Conservation (phyloP, 1,284 basidiomycete genomes). For the Cutaneotrichosporon arboriforme region DNA sequence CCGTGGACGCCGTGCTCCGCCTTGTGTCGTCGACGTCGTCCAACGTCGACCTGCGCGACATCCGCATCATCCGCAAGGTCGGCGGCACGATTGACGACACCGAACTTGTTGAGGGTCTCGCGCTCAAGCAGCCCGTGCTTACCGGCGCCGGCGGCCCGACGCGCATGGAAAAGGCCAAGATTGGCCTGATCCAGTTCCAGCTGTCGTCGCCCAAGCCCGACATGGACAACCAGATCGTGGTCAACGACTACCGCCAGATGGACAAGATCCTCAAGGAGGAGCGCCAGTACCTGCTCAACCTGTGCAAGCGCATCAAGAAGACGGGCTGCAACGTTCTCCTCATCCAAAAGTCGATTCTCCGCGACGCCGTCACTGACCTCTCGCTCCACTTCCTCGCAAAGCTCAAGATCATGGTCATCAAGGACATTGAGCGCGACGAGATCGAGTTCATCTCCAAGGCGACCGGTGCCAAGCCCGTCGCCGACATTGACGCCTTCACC, state of each 20-base stretch:
- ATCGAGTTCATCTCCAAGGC: conserved; percentile 97
- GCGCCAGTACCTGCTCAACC: conserved; percentile 93
- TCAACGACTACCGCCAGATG: conserved; percentile 99
- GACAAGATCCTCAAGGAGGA: conserved; percentile 99
- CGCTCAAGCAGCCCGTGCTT: conserved; percentile 92
- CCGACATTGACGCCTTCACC: conserved; percentile 97
- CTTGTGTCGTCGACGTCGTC: conserved; percentile 78
- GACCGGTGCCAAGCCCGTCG: conserved; percentile 89
- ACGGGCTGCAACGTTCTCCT: conserved; percentile 97
- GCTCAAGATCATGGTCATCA: conserved; percentile 93
- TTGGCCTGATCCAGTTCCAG: conserved; percentile 98
- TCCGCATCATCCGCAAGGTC: conserved; percentile 96
- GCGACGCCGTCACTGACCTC: conserved; percentile 96
- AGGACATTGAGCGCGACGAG: conserved; percentile 98
- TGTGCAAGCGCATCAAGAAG: conserved; percentile 99
- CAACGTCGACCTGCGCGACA: conserved; percentile 93
- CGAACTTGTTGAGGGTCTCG: conserved; percentile 91
- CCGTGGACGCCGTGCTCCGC: conserved; percentile 90
- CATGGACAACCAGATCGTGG: conserved; percentile 99
- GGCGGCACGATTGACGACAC: conserved; percentile 99
- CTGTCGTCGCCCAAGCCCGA: conserved; percentile 96
- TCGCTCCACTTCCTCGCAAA: conserved; percentile 98
- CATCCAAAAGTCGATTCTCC: conserved; percentile 98
- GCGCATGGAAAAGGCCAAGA: conserved; percentile 96
- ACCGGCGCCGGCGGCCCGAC: conserved; percentile 86